Evolutionary conservation across 2,329 filamentous ascomycete genomes (phyloP).

Genomic region (Trichoderma koningiopsis): DNA sequence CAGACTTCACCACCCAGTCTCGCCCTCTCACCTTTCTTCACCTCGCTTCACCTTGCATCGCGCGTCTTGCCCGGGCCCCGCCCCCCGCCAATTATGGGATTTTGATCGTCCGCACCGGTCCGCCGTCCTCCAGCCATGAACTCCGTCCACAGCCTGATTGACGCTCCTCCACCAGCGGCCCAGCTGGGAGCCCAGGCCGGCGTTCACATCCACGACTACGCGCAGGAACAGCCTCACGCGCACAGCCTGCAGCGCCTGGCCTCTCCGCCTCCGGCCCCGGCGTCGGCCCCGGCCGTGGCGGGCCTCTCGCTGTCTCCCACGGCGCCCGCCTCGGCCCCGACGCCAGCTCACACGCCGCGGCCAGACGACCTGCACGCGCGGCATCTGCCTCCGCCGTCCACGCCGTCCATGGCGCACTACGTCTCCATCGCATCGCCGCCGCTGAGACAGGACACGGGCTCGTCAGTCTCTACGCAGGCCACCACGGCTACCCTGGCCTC

Average conservation of each 20-base stretch:
- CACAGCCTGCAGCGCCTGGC: constrained; percentile 19
- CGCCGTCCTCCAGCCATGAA: constrained; percentile 39
- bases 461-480: constrained; percentile 56
- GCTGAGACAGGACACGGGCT: constrained; percentile 53
- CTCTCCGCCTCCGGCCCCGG: constrained; percentile 20
- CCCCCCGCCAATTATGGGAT: constrained; percentile 27
- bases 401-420: constrained; percentile 28
- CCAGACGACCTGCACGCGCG: constrained; percentile 23
- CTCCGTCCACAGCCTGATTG: constrained; percentile 43
- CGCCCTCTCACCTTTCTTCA: constrained; percentile 25
- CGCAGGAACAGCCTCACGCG: constrained; percentile 19
- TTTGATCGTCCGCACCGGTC: constrained; percentile 26
- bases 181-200: constrained; percentile 22
- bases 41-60: constrained; percentile 23
- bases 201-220: constrained; percentile 22
- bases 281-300: constrained; percentile 23
- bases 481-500: constrained; percentile 48
- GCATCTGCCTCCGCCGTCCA: constrained; percentile 24
- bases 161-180: constrained; percentile 31
- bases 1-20: constrained; percentile 8
- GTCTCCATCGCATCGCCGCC: constrained; percentile 38
- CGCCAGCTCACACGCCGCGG: constrained; percentile 25
- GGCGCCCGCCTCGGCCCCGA: constrained; percentile 26
- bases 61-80: constrained; percentile 23
- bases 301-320: constrained; percentile 25